These are phyloP conservation scores for Juglanconis oblonga DNA, from an alignment of 2,329 filamentous ascomycete genomes.

Conservation along the genomic window DNA sequence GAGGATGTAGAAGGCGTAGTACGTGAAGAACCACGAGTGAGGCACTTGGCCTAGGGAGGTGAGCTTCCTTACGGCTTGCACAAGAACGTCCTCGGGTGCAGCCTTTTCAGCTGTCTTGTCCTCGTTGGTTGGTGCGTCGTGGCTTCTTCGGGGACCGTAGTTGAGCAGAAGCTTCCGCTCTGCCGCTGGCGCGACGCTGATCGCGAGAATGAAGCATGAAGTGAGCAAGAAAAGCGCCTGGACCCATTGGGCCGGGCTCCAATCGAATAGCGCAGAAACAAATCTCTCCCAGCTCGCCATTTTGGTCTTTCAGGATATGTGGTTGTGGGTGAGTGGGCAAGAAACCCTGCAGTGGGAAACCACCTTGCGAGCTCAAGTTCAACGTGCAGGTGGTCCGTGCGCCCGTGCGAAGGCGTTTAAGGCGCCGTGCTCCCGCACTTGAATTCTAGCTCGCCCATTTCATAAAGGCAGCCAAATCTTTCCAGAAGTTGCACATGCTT, in stretches of 20 bases:
- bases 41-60: constrained; percentile 61
- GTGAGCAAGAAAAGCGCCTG: constrained; percentile 47
- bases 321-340: too few species aligned
- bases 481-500: too few species aligned
- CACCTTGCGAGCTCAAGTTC: too few species aligned
- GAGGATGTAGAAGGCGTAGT: constrained; percentile 71
- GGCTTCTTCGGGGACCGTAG: constrained; percentile 46
- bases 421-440: too few species aligned
- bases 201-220: constrained; percentile 36
- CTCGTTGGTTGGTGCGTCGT: constrained; percentile 7
- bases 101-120: constrained; percentile 1
- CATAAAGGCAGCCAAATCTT: too few species aligned
- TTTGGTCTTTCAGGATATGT: neutral
- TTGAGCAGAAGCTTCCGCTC: constrained; percentile 43
- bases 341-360: too few species aligned
- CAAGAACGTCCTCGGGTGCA: constrained; percentile 16
- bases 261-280: neutral
- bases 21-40: constrained; percentile 86
- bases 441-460: too few species aligned
- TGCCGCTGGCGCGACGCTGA: constrained; percentile 43
- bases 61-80: constrained; percentile 30
- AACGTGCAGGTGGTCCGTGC: too few species aligned
- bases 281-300: neutral
- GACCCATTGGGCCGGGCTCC: constrained; percentile 33
- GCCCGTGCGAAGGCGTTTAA: too few species aligned